Evolutionary conservation across 306 rosid genomes (phyloP), one percentile per base, ranked within the genome.

Genomic region (Sindora glabra): DNA sequence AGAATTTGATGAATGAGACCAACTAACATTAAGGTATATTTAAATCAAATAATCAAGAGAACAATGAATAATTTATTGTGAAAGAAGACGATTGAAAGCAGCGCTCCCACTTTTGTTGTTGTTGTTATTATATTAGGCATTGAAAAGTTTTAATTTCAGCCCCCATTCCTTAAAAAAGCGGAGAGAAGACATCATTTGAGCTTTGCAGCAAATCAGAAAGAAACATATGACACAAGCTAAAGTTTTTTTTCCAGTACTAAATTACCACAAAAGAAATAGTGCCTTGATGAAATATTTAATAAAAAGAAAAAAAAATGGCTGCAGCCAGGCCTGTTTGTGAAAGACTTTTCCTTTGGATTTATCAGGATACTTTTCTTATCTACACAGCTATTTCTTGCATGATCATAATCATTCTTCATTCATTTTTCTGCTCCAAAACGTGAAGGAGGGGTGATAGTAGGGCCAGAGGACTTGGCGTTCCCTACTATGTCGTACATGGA

Each of bases 331-430:
- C 70, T 40, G 30, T 47, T 54, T 10, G 45, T n/a, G 21, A 39
- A 17, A 62, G 60, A 62, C 66, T 51, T 72, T 23, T 53, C 71
- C 60, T 34, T 29, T 48, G 74, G 53, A 52, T 52, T 42, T 73
- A 79, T 77, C 76, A 73, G 83, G 25, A 40, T 16, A 68, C 32
- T 59, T 47, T 24, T 39, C 59, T 53, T 58, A 8, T 48, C 18
- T 34, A 62, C 75, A 74, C 79, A 67, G 67, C 75, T 68, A 19
- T 59, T 55, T 54, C 60, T 59, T 64, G 52, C 62, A 55, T 59
- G 68, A 77, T 68, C 62, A 55, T 59, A 64, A 77, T 68, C 66
- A 77, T 72, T 72, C 82, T 63, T 47, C 56, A 48, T 62, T 24
- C 55, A 48, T 62, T 24, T 48, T 48, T 62, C 57, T 68, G 75